These are phyloP conservation scores for Mimosa bimucronata DNA, from an alignment of 306 rosid species.

Conservation along the genomic window DNA sequence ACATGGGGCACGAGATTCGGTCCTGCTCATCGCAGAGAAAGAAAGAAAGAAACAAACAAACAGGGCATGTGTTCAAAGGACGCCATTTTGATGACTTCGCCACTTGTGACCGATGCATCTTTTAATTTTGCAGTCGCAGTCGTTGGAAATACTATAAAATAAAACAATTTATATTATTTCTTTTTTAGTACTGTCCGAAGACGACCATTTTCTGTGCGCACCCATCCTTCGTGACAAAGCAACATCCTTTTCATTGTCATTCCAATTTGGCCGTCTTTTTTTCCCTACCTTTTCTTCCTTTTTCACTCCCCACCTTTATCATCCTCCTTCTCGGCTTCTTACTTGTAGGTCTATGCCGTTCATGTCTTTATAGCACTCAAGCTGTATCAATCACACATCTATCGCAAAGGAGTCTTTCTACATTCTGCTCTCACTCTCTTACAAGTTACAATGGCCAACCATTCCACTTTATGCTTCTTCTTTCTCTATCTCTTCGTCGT, in stretches of 20 bases:
- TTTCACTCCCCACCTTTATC: conserved; percentile 47
- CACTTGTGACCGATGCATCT: conserved; percentile 35
- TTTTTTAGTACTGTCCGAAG: not conserved
- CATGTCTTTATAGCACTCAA: conserved; percentile 48
- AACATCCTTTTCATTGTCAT: conserved; percentile 55
- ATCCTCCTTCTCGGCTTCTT: conserved; percentile 38
- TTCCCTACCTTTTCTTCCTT: conserved; percentile 34
- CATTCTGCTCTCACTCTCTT: conserved; percentile 35
- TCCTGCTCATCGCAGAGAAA: conserved; percentile 2
- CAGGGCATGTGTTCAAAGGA: conserved; percentile 35
- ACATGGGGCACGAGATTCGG: not conserved
- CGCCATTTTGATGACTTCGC: conserved; percentile 38
- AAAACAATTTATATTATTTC: conserved; percentile 43
- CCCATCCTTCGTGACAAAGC: conserved; percentile 67
- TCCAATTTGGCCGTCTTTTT: conserved; percentile 41
- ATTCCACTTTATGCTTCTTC: conserved; percentile 54
- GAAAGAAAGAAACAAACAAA: conserved; percentile 7
- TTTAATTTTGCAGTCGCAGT: conserved; percentile 42
- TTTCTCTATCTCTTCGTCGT: conserved; percentile 55
- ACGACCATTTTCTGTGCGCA: conserved; percentile 37
- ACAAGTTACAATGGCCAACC: conserved; percentile 58
- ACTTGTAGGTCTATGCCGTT: conserved; percentile 29
- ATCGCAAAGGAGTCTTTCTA: conserved; percentile 33
- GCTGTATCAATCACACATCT: conserved; percentile 41
- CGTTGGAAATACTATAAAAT: conserved; percentile 46